Evolutionary conservation across 345 rosid genomes (phyloP).

Genomic region (Salix koriyanagi): DNA sequence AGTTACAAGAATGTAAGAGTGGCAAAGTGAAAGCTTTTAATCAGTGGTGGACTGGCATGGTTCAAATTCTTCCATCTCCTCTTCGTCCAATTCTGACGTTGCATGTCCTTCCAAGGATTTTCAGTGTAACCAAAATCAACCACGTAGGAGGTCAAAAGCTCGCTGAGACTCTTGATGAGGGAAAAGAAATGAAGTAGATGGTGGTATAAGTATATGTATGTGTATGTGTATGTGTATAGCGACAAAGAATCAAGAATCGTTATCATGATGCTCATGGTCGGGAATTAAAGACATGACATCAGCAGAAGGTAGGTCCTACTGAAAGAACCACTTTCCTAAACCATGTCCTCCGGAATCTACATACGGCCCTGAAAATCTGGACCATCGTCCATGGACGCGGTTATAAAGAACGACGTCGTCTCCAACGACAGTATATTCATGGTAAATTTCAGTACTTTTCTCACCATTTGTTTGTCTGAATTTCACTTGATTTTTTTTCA

Average conservation of each 20-base stretch:
- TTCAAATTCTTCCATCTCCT: no score
- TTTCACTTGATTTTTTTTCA: no score
- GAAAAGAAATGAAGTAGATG: no score
- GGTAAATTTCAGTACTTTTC: no score
- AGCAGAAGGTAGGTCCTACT: not conserved
- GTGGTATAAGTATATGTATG: no score
- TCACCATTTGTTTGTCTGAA: no score
- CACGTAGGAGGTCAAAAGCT: not conserved
- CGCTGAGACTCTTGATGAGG: not conserved
- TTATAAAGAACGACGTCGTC: not conserved
- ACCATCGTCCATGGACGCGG: not conserved
- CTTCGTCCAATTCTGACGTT: no score
- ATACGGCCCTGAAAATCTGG: not conserved
- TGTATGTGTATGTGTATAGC: not conserved
- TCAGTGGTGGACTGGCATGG: no score
- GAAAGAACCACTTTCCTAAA: not conserved
- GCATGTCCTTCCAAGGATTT: no score
- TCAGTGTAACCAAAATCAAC: no score
- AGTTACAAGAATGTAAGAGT: no score
- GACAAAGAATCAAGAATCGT: constrained; percentile 30
- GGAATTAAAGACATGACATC: constrained; percentile 21
- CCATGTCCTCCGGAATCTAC: not conserved
- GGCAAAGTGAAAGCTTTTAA: no score
- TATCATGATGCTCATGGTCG: constrained; percentile 38
- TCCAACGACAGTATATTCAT: not conserved